Conservation (phyloP, 2,329 filamentous ascomycete genomes). For the Diaporthe ilicicola region DNA sequence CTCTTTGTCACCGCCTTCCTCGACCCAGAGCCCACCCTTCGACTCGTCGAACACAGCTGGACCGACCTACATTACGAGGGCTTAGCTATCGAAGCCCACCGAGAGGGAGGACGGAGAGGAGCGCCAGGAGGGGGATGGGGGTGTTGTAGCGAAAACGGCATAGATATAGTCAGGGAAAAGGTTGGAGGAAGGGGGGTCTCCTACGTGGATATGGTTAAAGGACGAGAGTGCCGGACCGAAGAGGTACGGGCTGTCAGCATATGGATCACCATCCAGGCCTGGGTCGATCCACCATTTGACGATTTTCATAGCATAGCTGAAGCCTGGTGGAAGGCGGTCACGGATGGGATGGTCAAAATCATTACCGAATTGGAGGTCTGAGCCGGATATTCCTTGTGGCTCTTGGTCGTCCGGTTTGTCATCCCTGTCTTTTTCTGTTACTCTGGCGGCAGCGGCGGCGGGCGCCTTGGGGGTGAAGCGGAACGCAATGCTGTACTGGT, state of each 20-base stretch:
- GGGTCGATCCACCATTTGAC: slow-evolving; percentile 94
- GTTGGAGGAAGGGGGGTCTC: not conserved
- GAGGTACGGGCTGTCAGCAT: slow-evolving; percentile 85
- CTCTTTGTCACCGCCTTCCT: slow-evolving; percentile 66
- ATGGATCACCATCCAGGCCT: slow-evolving; percentile 87
- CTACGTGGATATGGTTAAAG: slow-evolving; percentile 78
- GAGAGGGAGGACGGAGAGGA: not conserved
- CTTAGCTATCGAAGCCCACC: not conserved
- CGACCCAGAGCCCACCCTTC: slow-evolving; percentile 64
- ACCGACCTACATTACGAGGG: slow-evolving; percentile 50
- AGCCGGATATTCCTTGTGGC: slow-evolving; percentile 66
- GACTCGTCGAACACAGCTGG: slow-evolving; percentile 54
- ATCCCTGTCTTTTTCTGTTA: slow-evolving; percentile 25
- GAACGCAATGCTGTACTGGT: slow-evolving; percentile 88
- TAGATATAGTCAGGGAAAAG: too few species aligned
- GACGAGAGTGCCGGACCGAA: slow-evolving; percentile 84
- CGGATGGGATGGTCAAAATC: slow-evolving; percentile 94
- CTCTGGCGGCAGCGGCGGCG: slow-evolving; percentile 34
- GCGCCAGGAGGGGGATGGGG: not conserved
- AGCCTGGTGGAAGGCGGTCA: slow-evolving; percentile 85
- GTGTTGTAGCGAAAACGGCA: not conserved
- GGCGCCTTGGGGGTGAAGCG: slow-evolving; percentile 74
- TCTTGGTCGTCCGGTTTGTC: slow-evolving; percentile 37
- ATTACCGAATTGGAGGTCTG: slow-evolving; percentile 89
- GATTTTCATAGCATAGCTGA: slow-evolving; percentile 83